These are phyloP conservation scores for Pleurostoma richardsiae DNA, from an alignment of 2,329 filamentous ascomycete species.

Conservation along the genomic window DNA sequence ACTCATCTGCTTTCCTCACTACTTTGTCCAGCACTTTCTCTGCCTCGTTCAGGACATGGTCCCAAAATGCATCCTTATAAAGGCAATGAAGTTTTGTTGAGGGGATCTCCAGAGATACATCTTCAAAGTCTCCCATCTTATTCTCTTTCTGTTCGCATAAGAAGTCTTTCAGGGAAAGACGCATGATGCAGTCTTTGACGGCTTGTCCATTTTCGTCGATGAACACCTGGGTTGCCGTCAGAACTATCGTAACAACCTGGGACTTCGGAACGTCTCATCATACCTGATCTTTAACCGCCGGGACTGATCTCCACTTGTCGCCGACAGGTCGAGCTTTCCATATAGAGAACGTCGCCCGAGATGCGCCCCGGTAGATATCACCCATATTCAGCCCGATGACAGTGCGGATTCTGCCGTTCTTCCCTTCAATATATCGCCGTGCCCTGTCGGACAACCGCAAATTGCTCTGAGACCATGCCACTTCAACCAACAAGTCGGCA, in stretches of 20 bases:
- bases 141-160: neutral
- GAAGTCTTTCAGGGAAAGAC: neutral
- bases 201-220: neutral
- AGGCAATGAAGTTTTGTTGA: neutral
- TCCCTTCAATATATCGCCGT: neutral
- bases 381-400: neutral
- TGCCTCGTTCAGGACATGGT: neutral
- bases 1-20: neutral
- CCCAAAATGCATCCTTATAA: neutral
- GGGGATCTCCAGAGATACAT: neutral
- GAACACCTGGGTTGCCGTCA: neutral
- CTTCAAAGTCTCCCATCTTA: neutral
- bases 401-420: neutral
- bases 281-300: neutral
- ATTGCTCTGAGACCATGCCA: neutral
- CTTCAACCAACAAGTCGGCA: neutral
- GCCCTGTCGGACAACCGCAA: neutral
- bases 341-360: neutral
- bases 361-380: neutral
- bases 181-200: neutral
- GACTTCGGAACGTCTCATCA: neutral
- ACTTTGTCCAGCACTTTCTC: neutral
- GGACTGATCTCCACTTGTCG: neutral
- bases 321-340: neutral
- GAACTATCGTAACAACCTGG: neutral